phyloP scores from a whole-genome alignment of 2,329 filamentous ascomycete species.

The Tolypocladium tropicale region DNA sequence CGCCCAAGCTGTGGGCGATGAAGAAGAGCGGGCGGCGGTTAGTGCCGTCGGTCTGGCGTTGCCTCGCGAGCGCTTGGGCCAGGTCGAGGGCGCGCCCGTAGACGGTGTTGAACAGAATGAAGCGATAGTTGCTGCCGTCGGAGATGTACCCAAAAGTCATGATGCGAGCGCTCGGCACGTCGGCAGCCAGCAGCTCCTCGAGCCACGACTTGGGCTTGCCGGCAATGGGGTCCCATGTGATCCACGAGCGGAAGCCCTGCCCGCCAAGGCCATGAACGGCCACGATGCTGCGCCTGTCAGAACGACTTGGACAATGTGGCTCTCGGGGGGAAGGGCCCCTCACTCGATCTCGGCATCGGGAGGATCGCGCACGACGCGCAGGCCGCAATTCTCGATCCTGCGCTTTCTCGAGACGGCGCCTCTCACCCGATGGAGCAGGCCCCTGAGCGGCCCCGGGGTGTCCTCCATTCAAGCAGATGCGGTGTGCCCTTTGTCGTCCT shows the following conservation, averaged over 20 bases:
- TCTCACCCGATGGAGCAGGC: slow-evolving; percentile 12
- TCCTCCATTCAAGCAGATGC: slow-evolving; percentile 8
- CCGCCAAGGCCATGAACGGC: slow-evolving; percentile 15
- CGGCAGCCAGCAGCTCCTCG: slow-evolving; percentile 11
- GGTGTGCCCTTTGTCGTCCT: not conserved
- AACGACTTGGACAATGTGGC: not conserved
- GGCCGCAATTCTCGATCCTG: slow-evolving; percentile 6
- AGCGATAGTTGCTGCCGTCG: slow-evolving; percentile 11
- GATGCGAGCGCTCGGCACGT: slow-evolving; percentile 15
- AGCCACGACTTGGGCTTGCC: slow-evolving; percentile 13
- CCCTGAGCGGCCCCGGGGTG: slow-evolving; percentile 10
- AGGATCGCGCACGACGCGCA: slow-evolving; percentile 11
- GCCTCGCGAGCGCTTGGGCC: slow-evolving; percentile 10
- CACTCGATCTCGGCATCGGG: slow-evolving; percentile 14
- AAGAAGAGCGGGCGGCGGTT: slow-evolving; percentile 14
- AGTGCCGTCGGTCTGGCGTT: slow-evolving; percentile 9
- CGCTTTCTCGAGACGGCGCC: slow-evolving; percentile 10
- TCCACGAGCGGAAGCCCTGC: slow-evolving; percentile 15
- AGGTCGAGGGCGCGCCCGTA: slow-evolving; percentile 14
- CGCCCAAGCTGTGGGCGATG: slow-evolving; percentile 16
- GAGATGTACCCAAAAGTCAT: slow-evolving; percentile 15
- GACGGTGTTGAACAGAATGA: slow-evolving; percentile 12
- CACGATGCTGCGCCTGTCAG: slow-evolving; percentile 10
- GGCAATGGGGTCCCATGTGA: slow-evolving; percentile 8
- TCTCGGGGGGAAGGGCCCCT: not conserved